phyloP scores from a whole-genome alignment of 225 moss, liverwort and hornwort genomes.

The Pseudoscleropodium purum region DNA sequence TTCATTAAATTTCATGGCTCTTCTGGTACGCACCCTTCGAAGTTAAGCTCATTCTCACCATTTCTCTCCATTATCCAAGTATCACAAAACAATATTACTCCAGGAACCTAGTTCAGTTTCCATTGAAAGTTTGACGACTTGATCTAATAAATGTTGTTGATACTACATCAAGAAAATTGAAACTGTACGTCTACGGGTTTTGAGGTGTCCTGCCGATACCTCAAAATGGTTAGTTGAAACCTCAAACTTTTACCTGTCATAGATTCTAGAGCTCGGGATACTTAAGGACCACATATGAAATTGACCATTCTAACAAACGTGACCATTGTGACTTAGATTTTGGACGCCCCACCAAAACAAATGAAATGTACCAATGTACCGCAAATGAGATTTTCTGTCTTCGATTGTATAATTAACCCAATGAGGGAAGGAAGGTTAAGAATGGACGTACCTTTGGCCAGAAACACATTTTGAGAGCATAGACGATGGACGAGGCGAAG shows the following conservation, averaged over 20 bases:
- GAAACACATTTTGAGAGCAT: slow-evolving; percentile 15
- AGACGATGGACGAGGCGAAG: slow-evolving; percentile 7
- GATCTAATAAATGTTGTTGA: not conserved
- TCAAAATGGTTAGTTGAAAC: no score
- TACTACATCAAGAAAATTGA: not conserved
- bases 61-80: not conserved
- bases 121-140: not conserved
- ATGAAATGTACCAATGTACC: not conserved
- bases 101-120: not conserved
- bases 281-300: not conserved
- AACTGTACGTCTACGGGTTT: not conserved
- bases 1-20: not conserved
- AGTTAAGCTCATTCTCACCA: not conserved
- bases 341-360: not conserved
- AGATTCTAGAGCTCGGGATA: not conserved
- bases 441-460: slow-evolving; percentile 28
- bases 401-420: no score
- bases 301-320: not conserved
- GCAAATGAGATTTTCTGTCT: not conserved
- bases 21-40: not conserved
- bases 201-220: not conserved
- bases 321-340: not conserved
- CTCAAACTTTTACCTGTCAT: not conserved
- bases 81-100: not conserved
- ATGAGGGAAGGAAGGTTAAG: not conserved